Conservation (phyloP, 2,329 filamentous ascomycete species). For the Didymosphaeria variabile region DNA sequence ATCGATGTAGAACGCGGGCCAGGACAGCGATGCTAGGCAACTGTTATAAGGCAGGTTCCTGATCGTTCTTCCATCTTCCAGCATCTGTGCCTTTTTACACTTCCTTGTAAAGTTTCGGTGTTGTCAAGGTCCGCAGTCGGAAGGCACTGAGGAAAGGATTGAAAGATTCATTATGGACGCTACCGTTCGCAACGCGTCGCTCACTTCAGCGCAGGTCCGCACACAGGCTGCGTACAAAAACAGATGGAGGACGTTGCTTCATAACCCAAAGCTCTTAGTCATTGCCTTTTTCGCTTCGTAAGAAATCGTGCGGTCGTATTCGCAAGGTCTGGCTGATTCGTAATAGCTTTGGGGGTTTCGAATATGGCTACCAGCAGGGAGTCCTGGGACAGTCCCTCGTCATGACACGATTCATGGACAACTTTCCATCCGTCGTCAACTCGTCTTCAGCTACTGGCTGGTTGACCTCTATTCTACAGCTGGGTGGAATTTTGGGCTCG, state of each 20-base stretch:
- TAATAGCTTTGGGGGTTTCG: slow-evolving; percentile 60
- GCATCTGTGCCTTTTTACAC: background rate
- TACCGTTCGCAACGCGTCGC: slow-evolving; percentile 32
- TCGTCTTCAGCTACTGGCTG: slow-evolving; percentile 60
- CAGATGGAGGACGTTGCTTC: slow-evolving; percentile 35
- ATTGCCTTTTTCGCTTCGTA: slow-evolving; percentile 46
- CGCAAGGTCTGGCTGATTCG: background rate
- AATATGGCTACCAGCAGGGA: slow-evolving; percentile 65
- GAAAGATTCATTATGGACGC: slow-evolving; percentile 29
- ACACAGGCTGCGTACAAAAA: slow-evolving; percentile 38
- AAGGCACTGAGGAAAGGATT: background rate
- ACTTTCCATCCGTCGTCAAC: slow-evolving; percentile 59
- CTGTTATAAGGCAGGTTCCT: slow-evolving; percentile 6
- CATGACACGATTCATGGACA: slow-evolving; percentile 61
- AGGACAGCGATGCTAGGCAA: background rate
- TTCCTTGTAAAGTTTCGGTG: background rate
- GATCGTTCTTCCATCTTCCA: background rate
- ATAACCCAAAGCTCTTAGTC: slow-evolving; percentile 40
- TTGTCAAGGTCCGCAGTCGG: background rate
- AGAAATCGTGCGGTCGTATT: slow-evolving; percentile 2
- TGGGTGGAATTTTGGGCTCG: slow-evolving; percentile 61
- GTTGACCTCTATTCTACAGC: slow-evolving; percentile 62
- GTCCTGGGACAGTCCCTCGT: slow-evolving; percentile 64
- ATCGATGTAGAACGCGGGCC: slow-evolving; percentile 1
- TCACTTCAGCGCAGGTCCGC: slow-evolving; percentile 34